Conservation (phyloP, 306 rosid species). For the Quercus berberidifolia region DNA sequence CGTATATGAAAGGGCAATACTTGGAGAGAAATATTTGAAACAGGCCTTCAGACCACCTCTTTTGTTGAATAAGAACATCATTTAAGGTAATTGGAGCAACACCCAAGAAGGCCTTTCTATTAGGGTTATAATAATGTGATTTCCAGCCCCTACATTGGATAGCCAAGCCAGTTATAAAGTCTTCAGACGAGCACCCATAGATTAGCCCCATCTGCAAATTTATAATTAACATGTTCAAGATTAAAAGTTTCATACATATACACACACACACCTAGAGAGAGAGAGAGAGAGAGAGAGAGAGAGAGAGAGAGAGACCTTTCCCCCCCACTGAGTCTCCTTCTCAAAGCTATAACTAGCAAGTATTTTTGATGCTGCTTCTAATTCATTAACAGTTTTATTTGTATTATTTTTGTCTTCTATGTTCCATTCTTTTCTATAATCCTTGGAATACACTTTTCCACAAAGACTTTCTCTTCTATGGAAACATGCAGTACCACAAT, state of each 20-base stretch:
- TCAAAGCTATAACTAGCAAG: constrained; percentile 56
- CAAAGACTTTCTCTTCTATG: constrained; percentile 62
- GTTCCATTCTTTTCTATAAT: constrained; percentile 9
- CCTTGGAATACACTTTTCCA: constrained; percentile 37
- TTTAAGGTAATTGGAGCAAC: constrained; percentile 62
- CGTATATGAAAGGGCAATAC: constrained; percentile 74
- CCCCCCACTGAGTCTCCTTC: constrained; percentile 65
- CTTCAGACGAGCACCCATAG: constrained; percentile 67
- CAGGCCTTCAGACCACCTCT: constrained; percentile 66
- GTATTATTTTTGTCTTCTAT: constrained; percentile 12
- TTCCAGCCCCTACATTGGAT: constrained; percentile 75
- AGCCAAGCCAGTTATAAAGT: constrained; percentile 48
- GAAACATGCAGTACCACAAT: constrained; percentile 69
- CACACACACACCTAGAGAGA: neutral
- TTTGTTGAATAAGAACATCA: constrained; percentile 41
- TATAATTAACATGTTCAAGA: neutral
- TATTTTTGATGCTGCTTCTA: constrained; percentile 49
- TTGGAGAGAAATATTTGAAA: constrained; percentile 58
- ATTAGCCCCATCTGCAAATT: constrained; percentile 58
- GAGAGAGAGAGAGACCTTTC: constrained; percentile 37
- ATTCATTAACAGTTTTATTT: constrained; percentile 33
- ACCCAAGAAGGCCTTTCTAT: constrained; percentile 54
- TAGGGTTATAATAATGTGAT: constrained; percentile 61
- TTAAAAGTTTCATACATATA: neutral
- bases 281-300: neutral